phyloP scores from a whole-genome alignment of 345 rosid genomes.

The Nephelium lappaceum region DNA sequence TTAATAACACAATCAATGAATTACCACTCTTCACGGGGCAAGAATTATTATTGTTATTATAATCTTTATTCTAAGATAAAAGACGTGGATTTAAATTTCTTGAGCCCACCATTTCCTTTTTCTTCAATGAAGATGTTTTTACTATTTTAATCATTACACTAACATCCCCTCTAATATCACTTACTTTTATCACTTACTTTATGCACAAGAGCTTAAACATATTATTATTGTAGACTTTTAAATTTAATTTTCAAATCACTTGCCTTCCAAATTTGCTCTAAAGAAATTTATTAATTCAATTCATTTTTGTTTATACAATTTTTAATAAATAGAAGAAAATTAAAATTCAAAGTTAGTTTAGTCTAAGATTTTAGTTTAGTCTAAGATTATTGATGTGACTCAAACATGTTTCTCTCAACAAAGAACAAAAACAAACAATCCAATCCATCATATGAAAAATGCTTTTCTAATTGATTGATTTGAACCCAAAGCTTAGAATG shows the following conservation, averaged over 20 bases:
- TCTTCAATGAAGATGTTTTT: conserved; percentile 10
- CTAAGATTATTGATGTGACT: too few relatives aligned
- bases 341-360: too few relatives aligned
- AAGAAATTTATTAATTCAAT: too few relatives aligned
- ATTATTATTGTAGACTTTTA: too few relatives aligned
- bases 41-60: conserved; percentile 2
- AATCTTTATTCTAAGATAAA: conserved; percentile 16
- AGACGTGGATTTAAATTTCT: conserved; percentile 22
- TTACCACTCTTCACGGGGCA: conserved; percentile 25
- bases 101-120: conserved; percentile 19
- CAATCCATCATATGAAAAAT: too few relatives aligned
- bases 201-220: background rate
- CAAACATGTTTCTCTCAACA: too few relatives aligned
- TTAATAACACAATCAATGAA: background rate
- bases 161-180: background rate
- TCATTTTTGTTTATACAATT: too few relatives aligned
- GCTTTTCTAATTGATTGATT: too few relatives aligned
- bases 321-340: too few relatives aligned
- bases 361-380: too few relatives aligned
- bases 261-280: background rate
- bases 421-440: too few relatives aligned
- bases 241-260: background rate
- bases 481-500: too few relatives aligned
- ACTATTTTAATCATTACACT: conserved; percentile 5
- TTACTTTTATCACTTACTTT: background rate